Base-by-base conservation (phyloP, 73 alveolate genomes). In the Blepharisma stoltei region DNA sequence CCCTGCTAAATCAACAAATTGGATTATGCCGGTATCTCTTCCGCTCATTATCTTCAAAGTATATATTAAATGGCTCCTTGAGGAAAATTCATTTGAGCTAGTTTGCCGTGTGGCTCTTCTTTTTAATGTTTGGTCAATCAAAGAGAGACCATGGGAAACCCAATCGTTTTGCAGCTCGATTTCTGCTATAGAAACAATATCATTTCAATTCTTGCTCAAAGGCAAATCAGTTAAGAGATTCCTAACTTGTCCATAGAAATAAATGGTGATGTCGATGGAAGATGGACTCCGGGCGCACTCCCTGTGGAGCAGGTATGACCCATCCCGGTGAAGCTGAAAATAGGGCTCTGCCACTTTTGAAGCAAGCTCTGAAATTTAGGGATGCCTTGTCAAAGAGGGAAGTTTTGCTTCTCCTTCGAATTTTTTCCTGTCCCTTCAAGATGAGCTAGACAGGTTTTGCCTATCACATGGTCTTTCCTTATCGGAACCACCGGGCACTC, bases 1-100 rank as follows among this genome's bases (percentile, higher is more conserved):
- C 41, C 99, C 99, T 43, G 99, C 99, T 37, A 95, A 76, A 78
- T 95, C 97, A 6, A 95, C 94, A 14, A 90, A 55, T 27, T 32
- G 54, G 54, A 76, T 14, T 65, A 23, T 76, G 38, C 83, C 75
- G 0, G 3, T 2, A 4, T 11, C 32, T 60, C 21, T 60, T 60
- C 21, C 32, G 1, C 38, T 9, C 21, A 11, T 23, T 23, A 21
- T 11, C 21, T 8, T 69, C 32, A 44, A 38, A 18, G 65, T 38
- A 53, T 44, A 38, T 37, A 96, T 88, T 47, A 87, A 88, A 83
- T 94, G 98, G 54, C 97, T 85, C 76, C 99, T 86, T 11, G 98
- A 90, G 71, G 95, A 83, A 27, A 76, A 78, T 78, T 94, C 98
- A 81, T 96, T 94, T 83, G 86, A 70, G 53, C 90, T 86, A 6